A percentile compares a stretch with the other conserved stretches of the same genome.
phyloP scores from a whole-genome alignment of 257 asterid species.

The Solanum ossicruentum region DNA sequence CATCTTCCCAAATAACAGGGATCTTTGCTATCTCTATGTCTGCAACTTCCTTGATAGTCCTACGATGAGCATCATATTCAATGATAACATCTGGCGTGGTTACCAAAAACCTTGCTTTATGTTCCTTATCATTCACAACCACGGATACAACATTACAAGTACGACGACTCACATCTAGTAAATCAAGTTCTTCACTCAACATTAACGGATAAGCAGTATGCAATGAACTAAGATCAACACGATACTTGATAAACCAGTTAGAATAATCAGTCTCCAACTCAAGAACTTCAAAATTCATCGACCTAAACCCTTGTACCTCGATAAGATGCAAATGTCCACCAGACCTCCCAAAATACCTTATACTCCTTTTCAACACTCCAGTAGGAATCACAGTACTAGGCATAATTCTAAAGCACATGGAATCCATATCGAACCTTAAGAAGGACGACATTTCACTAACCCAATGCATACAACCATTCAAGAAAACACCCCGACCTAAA shows the following conservation, averaged over 20 bases:
- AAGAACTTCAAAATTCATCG: neutral
- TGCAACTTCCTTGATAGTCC: neutral
- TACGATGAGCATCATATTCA: neutral
- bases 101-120: neutral
- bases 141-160: neutral
- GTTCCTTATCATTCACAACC: neutral
- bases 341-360: neutral
- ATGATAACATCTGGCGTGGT: neutral
- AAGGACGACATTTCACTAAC: neutral
- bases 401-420: neutral
- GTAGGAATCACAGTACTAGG: neutral
- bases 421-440: constrained; percentile 1
- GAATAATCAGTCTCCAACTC: neutral
- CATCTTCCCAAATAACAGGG: neutral
- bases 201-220: neutral
- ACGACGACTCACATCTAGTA: neutral
- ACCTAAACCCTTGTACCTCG: no score
- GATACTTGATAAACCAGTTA: neutral
- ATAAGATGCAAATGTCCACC: neutral
- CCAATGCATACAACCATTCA: constrained; percentile 12
- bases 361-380: neutral
- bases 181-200: neutral
- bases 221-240: neutral
- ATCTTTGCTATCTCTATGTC: neutral
- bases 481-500: neutral